Evolutionary conservation across 208 protist species (phyloP).

Genomic region (Trypanosoma theileri): DNA sequence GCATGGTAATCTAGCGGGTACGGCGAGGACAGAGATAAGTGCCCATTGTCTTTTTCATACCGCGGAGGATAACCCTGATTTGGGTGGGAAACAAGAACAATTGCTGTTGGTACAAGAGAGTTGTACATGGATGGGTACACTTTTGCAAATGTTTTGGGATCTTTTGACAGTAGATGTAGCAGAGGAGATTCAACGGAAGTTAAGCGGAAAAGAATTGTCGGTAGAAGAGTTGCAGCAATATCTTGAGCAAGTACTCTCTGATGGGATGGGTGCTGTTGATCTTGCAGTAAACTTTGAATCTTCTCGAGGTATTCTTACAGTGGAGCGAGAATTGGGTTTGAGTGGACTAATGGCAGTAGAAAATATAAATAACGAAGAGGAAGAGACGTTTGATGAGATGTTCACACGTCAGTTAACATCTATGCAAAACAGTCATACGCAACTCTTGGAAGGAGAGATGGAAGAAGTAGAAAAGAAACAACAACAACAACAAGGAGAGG

Average conservation of each 20-base stretch:
- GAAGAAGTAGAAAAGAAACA: background rate
- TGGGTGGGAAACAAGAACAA: background rate
- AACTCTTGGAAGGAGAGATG: background rate
- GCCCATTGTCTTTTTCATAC: slow-evolving; percentile 23
- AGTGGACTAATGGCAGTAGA: slow-evolving; percentile 21
- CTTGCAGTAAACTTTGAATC: background rate
- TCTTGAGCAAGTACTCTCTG: slow-evolving; percentile 8
- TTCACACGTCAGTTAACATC: slow-evolving; percentile 6
- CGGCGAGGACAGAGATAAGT: slow-evolving; percentile 23
- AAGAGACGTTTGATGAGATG: slow-evolving; percentile 13
- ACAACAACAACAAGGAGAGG: background rate
- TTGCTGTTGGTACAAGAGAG: slow-evolving; percentile 7
- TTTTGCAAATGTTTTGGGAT: slow-evolving; percentile 43
- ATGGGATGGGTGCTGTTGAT: background rate
- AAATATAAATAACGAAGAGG: background rate
- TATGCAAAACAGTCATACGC: too few species aligned
- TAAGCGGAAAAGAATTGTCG: background rate
- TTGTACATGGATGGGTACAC: slow-evolving; percentile 11
- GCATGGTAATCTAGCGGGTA: slow-evolving; percentile 32
- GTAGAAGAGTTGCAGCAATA: background rate
- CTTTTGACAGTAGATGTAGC: slow-evolving; percentile 15
- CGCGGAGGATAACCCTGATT: background rate
- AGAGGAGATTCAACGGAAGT: slow-evolving; percentile 2
- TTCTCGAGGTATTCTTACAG: slow-evolving; percentile 4
- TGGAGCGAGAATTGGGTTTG: slow-evolving; percentile 19